Conservation (phyloP, 2,329 filamentous ascomycete species). For the Colletotrichum scovillei region DNA sequence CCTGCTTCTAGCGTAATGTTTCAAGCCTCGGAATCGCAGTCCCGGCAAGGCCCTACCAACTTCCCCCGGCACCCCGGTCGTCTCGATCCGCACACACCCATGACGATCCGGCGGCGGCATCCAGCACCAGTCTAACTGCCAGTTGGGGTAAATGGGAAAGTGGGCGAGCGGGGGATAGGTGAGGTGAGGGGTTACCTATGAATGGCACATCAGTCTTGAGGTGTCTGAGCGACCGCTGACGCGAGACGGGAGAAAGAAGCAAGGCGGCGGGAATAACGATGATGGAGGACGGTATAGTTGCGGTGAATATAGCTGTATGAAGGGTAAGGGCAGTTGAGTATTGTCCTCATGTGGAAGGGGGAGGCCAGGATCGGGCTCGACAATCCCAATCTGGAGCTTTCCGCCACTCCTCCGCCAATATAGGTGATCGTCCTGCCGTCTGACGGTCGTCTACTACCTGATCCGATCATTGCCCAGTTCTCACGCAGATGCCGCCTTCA, state of each 20-base stretch:
- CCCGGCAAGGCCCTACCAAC: not conserved
- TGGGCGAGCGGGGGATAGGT: not conserved
- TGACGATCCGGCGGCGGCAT: not conserved
- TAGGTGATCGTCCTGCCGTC: not conserved
- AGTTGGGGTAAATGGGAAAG: constrained; percentile 5
- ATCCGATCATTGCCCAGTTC: not conserved
- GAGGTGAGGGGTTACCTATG: not conserved
- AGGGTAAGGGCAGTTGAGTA: not conserved
- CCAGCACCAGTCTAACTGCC: not conserved
- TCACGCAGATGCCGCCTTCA: not conserved
- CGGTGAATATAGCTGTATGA: not conserved
- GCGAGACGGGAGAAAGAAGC: not conserved
- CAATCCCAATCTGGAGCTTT: not conserved
- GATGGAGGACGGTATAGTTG: not conserved
- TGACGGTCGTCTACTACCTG: not conserved
- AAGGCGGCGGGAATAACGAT: not conserved
- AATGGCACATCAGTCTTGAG: not conserved
- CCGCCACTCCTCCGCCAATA: not conserved
- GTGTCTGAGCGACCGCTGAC: not conserved
- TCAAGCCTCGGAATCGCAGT: not conserved
- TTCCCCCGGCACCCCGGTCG: not conserved
- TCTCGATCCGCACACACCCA: not conserved
- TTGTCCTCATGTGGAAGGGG: not conserved
- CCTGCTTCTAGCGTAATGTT: not conserved
- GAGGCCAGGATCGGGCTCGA: not conserved